phyloP scores from a whole-genome alignment of 2,329 filamentous ascomycete species.

The Dendrostoma leiphaemia region DNA sequence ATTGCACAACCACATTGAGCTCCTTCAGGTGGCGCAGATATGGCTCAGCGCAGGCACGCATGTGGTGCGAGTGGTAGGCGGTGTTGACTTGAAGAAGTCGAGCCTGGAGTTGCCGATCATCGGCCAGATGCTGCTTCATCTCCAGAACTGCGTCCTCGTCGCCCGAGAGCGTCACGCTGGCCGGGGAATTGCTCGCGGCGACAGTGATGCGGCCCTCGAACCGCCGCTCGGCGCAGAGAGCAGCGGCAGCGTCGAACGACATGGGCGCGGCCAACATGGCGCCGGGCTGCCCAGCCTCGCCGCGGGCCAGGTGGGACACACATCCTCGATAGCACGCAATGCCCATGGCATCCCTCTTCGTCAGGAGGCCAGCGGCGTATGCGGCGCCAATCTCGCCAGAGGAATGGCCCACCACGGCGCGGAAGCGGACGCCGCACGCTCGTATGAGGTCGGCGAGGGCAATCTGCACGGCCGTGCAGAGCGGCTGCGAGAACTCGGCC shows the following conservation, averaged over 20 bases:
- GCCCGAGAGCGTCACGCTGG: conserved; percentile 27
- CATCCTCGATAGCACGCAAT: conserved; percentile 39
- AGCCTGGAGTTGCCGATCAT: conserved; percentile 27
- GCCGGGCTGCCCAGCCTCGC: conserved; percentile 13
- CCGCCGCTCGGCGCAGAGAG: not conserved
- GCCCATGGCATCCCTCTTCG: conserved; percentile 33
- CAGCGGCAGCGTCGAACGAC: conserved; percentile 12
- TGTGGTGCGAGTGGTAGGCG: conserved; percentile 40
- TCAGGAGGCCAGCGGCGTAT: conserved; percentile 37
- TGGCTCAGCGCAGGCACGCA: conserved; percentile 21
- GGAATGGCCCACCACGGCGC: conserved; percentile 40
- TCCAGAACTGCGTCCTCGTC: conserved; percentile 27
- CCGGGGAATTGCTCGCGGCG: conserved; percentile 27
- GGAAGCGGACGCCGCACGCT: conserved; percentile 29
- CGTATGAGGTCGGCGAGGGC: conserved; percentile 38
- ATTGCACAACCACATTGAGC: not conserved
- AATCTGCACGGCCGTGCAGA: conserved; percentile 38
- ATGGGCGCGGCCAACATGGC: conserved; percentile 2
- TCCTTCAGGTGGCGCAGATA: conserved; percentile 7
- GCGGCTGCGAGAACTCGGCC: conserved; percentile 25
- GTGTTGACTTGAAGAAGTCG: conserved; percentile 33
- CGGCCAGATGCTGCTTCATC: conserved; percentile 22
- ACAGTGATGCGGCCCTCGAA: conserved; percentile 24
- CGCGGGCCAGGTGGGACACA: no score
- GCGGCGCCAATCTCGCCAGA: conserved; percentile 45